A percentile compares a stretch with the other conserved stretches of the same genome.
phyloP scores from a whole-genome alignment of 768 basidiomycete genomes.

The Russula lepida region DNA sequence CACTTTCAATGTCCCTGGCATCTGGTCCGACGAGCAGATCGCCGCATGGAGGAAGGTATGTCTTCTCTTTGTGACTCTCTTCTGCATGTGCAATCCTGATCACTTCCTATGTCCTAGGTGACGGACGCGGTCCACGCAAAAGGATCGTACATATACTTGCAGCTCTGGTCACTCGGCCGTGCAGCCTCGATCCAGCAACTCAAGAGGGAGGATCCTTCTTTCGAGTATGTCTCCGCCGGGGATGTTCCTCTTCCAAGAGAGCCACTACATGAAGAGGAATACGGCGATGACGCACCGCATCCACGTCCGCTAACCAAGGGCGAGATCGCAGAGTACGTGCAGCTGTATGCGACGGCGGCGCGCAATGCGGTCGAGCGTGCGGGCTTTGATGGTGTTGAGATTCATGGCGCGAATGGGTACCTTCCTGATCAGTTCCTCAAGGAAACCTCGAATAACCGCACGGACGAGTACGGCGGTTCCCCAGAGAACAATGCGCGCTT shows the following conservation, averaged over 20 bases:
- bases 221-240: constrained; percentile 25
- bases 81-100: not conserved
- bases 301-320: constrained; percentile 21
- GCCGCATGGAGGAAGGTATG: constrained; percentile 44
- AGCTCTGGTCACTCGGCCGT: constrained; percentile 35
- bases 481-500: constrained; percentile 42
- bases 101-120: constrained; percentile 22
- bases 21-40: constrained; percentile 44
- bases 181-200: constrained; percentile 24
- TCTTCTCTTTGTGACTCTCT: not conserved
- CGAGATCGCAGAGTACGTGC: constrained; percentile 32
- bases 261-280: not conserved
- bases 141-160: constrained; percentile 33
- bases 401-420: constrained; percentile 29
- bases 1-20: constrained; percentile 34
- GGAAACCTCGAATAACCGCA: constrained; percentile 32
- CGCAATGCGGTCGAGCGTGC: not conserved
- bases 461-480: constrained; percentile 42
- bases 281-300: not conserved
- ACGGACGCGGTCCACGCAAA: constrained; percentile 28
- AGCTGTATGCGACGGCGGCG: not conserved
- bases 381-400: constrained; percentile 27
- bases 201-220: constrained; percentile 19
- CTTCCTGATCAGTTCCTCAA: constrained; percentile 38
- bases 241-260: constrained; percentile 9